Evolutionary conservation across 2,329 filamentous ascomycete genomes (phyloP).

Genomic region (Aspergillus pseudoterreus): DNA sequence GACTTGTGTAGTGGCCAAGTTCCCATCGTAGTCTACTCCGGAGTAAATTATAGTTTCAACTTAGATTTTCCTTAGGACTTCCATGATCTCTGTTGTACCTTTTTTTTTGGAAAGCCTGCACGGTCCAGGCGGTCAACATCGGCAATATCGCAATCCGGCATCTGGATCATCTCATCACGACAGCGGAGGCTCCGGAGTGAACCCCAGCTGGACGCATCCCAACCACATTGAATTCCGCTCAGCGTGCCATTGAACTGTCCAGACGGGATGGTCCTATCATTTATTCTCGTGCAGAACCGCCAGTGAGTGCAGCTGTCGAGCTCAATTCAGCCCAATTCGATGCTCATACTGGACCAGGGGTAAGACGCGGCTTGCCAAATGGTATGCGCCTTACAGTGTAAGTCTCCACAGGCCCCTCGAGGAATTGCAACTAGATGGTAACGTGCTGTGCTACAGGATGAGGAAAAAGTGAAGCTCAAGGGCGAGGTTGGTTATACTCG

Average conservation of each 20-base stretch:
- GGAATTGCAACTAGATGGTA: background rate
- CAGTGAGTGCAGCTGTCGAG: conserved; percentile 55
- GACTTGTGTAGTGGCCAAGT: background rate
- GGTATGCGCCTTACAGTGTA: conserved; percentile 93
- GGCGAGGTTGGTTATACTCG: conserved; percentile 66
- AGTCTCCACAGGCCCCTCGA: conserved; percentile 23
- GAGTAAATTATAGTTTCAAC: background rate
- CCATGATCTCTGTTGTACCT: too few species aligned
- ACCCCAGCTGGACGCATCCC: background rate
- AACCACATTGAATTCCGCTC: conserved; percentile 4
- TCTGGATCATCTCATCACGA: conserved; percentile 21
- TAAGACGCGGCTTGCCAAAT: conserved; percentile 97
- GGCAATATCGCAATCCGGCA: conserved; percentile 24
- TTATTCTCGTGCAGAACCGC: conserved; percentile 85
- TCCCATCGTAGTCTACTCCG: too few species aligned
- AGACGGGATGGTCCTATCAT: conserved; percentile 64
- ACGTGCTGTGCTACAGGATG: conserved; percentile 56
- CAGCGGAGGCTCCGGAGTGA: conserved; percentile 19
- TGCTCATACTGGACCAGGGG: conserved; percentile 58
- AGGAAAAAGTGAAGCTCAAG: conserved; percentile 98
- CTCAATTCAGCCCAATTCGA: background rate
- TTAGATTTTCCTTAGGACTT: too few species aligned
- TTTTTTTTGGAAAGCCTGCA: background rate
- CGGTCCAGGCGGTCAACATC: conserved; percentile 20
- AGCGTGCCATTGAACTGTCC: conserved; percentile 14